Conservation (phyloP, 495 filamentous ascomycete species). For the Aspergillus bridgeri region DNA sequence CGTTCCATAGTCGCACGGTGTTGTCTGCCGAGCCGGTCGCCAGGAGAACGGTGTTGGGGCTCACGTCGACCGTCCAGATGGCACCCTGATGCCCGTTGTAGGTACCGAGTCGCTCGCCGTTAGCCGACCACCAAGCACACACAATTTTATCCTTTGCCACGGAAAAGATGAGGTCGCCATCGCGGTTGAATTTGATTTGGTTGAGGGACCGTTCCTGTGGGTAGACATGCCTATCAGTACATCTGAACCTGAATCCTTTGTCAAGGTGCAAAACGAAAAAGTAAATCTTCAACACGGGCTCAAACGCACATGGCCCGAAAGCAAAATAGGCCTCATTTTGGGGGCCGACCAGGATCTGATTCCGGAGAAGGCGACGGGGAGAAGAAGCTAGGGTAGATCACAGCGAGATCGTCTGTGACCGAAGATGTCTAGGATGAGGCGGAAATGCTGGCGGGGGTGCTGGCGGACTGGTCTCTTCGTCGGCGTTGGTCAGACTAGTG, state of each 20-base stretch:
- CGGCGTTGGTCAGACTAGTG: conserved; percentile 38
- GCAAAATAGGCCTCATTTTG: conserved; percentile 89
- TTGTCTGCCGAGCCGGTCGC: conserved; percentile 97
- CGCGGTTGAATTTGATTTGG: conserved; percentile 95
- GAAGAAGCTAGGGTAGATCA: conserved; percentile 10
- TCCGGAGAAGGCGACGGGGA: conserved; percentile 15
- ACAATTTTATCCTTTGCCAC: conserved; percentile 96
- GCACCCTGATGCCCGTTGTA: conserved; percentile 97
- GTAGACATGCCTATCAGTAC: conserved; percentile 22
- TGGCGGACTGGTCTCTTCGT: conserved; percentile 38
- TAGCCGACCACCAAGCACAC: conserved; percentile 90
- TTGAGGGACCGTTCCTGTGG: conserved; percentile 88
- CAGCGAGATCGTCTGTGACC: conserved; percentile 23
- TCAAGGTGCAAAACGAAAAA: neutral
- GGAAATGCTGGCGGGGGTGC: conserved; percentile 38
- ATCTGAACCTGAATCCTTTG: conserved; percentile 8
- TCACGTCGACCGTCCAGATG: conserved; percentile 97
- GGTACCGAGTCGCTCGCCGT: conserved; percentile 91
- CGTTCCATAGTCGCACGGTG: conserved; percentile 95
- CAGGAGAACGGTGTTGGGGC: conserved; percentile 89
- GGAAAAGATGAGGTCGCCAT: conserved; percentile 97
- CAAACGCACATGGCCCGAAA: conserved; percentile 80
- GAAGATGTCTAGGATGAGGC: conserved; percentile 19
- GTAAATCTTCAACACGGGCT: neutral
- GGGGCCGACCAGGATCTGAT: conserved; percentile 21